Evolutionary conservation across 306 rosid genomes (phyloP).

Genomic region (Pterocarpus macrocarpus): DNA sequence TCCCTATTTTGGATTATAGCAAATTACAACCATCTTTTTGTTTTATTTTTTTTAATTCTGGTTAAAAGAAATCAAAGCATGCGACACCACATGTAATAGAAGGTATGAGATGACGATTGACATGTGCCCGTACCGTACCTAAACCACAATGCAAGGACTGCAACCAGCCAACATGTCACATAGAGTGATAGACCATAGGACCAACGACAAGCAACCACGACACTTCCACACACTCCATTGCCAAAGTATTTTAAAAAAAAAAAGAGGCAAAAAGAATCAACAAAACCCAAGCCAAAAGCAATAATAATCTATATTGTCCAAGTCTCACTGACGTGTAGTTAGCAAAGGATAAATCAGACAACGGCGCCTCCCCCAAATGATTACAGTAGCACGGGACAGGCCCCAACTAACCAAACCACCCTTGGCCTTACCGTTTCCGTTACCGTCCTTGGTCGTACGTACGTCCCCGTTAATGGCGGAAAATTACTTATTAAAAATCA

Average conservation of each 20-base stretch:
- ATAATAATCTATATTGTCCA: not conserved
- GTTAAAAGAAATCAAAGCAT: not conserved
- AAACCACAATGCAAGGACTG: not conserved
- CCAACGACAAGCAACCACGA: not conserved
- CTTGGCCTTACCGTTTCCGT: not conserved
- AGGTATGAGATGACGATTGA: not conserved
- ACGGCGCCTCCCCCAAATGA: not conserved
- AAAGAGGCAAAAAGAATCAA: too few species aligned
- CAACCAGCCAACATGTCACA: not conserved
- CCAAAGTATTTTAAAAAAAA: too few species aligned
- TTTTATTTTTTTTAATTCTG: not conserved
- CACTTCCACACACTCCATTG: too few species aligned
- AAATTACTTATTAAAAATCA: too few species aligned
- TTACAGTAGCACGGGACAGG: not conserved
- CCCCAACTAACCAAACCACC: not conserved
- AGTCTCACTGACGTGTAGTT: too few species aligned
- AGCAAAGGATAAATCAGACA: not conserved
- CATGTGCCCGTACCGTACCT: constrained; percentile 35
- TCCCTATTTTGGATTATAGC: not conserved
- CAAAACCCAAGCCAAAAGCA: too few species aligned
- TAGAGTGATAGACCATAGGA: too few species aligned
- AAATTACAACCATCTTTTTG: not conserved
- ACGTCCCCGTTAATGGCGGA: constrained; percentile 41
- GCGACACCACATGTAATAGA: not conserved
- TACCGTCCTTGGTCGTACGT: constrained; percentile 59